These are phyloP conservation scores for Pichia occidentalis DNA, from an alignment of 805 yeast species.

Conservation along the genomic window DNA sequence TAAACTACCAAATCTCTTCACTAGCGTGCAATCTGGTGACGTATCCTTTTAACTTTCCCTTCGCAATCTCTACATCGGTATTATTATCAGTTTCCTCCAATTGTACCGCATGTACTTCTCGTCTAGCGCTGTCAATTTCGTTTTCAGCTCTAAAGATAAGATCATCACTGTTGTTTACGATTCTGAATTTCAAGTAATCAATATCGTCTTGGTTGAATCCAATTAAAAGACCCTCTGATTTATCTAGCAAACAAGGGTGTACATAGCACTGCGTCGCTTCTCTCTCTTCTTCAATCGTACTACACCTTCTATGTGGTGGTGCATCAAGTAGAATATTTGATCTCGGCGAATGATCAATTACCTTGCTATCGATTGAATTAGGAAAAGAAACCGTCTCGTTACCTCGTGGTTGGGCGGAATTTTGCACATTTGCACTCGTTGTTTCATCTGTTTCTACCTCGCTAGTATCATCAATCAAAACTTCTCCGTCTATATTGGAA, in stretches of 20 bases:
- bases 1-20: conserved; percentile 6
- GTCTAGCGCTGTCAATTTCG: background rate
- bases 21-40: background rate
- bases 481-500: conserved; percentile 1
- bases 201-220: conserved; percentile 50
- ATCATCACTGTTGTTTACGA: background rate
- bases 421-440: conserved; percentile 1
- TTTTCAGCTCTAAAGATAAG: too few relatives aligned
- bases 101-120: background rate
- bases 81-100: background rate
- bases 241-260: conserved; percentile 41
- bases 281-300: conserved; percentile 52
- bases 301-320: conserved; percentile 27
- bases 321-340: conserved; percentile 16
- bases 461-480: conserved; percentile 3
- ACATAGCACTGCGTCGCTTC: conserved; percentile 45
- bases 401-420: background rate
- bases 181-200: conserved; percentile 32
- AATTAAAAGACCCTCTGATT: conserved; percentile 49
- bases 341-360: conserved; percentile 1
- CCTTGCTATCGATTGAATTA: background rate
- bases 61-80: conserved; percentile 2
- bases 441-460: background rate
- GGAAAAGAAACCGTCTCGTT: background rate
- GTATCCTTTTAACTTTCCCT: conserved; percentile 3